These are phyloP conservation scores for Saccharomyces eubayanus DNA, from an alignment of 805 yeast species.

Conservation along the genomic window DNA sequence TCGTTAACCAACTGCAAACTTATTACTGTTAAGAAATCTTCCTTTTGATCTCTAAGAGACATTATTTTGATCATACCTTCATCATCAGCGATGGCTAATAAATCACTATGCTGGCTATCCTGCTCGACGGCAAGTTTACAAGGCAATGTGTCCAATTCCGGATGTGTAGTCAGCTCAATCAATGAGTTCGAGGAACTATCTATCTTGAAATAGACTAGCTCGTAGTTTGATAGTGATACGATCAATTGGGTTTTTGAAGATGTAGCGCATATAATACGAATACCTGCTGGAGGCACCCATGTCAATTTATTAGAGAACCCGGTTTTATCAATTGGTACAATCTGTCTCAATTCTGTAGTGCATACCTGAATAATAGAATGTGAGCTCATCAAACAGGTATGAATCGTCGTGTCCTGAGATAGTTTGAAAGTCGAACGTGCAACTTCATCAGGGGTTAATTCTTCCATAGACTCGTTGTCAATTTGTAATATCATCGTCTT, in stretches of 20 bases:
- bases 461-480: conserved; percentile 50
- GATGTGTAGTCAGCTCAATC: conserved; percentile 42
- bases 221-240: conserved; percentile 63
- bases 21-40: conserved; percentile 26
- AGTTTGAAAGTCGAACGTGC: conserved; percentile 48
- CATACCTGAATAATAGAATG: conserved; percentile 65
- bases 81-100: conserved; percentile 60
- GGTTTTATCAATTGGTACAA: conserved; percentile 29
- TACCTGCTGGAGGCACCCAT: conserved; percentile 82
- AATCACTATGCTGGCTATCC: conserved; percentile 36
- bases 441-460: conserved; percentile 60
- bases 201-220: conserved; percentile 74
- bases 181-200: conserved; percentile 51
- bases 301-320: conserved; percentile 36
- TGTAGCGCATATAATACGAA: conserved; percentile 49
- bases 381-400: conserved; percentile 59
- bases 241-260: conserved; percentile 62
- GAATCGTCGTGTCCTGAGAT: conserved; percentile 50
- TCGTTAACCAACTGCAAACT: not conserved
- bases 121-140: not conserved
- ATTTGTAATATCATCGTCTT: conserved; percentile 20
- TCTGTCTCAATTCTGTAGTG: conserved; percentile 57
- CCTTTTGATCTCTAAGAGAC: conserved; percentile 40
- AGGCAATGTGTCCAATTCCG: not conserved
- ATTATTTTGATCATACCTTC: conserved; percentile 64